Evolutionary conservation across 495 filamentous ascomycete genomes (phyloP).

Genomic region (Penicillium longicatenatum): DNA sequence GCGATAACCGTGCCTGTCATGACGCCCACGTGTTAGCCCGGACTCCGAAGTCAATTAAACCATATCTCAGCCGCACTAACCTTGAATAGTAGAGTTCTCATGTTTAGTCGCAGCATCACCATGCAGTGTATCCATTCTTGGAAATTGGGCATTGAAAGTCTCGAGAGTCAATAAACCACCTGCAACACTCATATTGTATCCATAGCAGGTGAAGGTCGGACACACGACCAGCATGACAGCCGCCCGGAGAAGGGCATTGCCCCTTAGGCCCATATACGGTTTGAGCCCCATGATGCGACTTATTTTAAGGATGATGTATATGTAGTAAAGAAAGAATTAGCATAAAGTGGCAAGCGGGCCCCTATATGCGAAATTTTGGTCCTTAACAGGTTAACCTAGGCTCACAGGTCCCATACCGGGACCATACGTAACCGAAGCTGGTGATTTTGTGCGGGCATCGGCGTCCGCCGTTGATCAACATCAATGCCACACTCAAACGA

Average conservation of each 20-base stretch:
- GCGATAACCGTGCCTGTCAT: slow-evolving; percentile 36
- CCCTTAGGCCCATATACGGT: slow-evolving; percentile 22
- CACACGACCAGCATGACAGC: slow-evolving; percentile 25
- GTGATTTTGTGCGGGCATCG: slow-evolving; percentile 8
- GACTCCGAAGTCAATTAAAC: neutral
- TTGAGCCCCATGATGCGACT: slow-evolving; percentile 1
- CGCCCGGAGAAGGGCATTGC: slow-evolving; percentile 19
- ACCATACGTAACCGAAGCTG: slow-evolving; percentile 9
- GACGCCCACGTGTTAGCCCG: neutral
- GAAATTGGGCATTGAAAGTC: slow-evolving; percentile 42
- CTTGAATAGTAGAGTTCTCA: slow-evolving; percentile 33
- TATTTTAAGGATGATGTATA: neutral
- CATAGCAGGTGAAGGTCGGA: slow-evolving; percentile 43
- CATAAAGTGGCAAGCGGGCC: slow-evolving; percentile 1
- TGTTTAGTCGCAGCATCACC: slow-evolving; percentile 9
- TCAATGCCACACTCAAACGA: neutral
- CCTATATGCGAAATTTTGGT: slow-evolving; percentile 7
- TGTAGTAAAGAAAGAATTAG: neutral
- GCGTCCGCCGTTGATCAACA: slow-evolving; percentile 14
- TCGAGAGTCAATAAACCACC: slow-evolving; percentile 29
- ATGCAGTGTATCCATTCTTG: slow-evolving; percentile 35
- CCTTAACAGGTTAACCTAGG: slow-evolving; percentile 2
- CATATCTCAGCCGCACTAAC: slow-evolving; percentile 9
- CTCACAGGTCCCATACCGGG: neutral
- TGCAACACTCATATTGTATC: slow-evolving; percentile 45